phyloP scores from a whole-genome alignment of 257 asterid species.

The Nicotiana otophora region DNA sequence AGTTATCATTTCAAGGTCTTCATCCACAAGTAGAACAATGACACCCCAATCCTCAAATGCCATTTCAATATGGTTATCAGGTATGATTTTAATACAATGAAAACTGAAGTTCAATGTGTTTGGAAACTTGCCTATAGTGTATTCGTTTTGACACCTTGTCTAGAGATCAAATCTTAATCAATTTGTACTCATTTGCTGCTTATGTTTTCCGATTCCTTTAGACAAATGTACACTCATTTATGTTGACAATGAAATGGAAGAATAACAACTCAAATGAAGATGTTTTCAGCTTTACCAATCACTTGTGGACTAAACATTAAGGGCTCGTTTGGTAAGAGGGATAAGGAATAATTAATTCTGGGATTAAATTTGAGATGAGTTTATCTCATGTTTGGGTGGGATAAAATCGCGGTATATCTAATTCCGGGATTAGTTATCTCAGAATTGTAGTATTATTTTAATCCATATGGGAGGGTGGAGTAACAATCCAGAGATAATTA shows the following conservation, averaged over 20 bases:
- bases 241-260: neutral
- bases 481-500: too few relatives aligned
- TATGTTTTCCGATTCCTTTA: neutral
- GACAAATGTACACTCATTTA: too few relatives aligned
- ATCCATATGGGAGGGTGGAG: too few relatives aligned
- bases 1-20: slow-evolving; percentile 9
- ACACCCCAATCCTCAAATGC: neutral
- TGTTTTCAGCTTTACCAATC: neutral
- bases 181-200: neutral
- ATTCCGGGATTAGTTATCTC: too few relatives aligned
- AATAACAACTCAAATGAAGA: neutral
- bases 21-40: slow-evolving; percentile 1
- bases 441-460: too few relatives aligned
- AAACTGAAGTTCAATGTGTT: neutral
- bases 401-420: fast-evolving
- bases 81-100: neutral
- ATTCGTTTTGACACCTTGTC: neutral
- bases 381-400: too few relatives aligned
- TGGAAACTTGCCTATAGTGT: neutral
- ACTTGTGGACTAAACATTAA: too few relatives aligned
- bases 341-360: too few relatives aligned
- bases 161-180: neutral
- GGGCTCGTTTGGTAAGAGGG: too few relatives aligned
- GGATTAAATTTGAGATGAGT: too few relatives aligned
- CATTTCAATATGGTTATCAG: neutral